Base-by-base conservation (phyloP, 2,329 filamentous ascomycete genomes). In the Hypoxylon sp. region DNA sequence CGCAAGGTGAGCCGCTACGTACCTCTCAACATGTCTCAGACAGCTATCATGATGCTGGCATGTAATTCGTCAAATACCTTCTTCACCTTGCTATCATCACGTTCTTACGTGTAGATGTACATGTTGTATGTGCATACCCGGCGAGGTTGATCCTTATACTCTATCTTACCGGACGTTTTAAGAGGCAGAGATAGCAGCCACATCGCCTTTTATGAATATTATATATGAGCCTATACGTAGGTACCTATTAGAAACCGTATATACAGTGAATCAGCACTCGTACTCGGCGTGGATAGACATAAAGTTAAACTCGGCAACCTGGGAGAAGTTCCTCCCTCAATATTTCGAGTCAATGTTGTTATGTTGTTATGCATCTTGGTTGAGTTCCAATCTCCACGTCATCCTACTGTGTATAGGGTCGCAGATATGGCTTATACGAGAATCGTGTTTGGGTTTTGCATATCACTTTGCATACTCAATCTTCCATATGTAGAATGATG, bases 41-140 rank as follows among this genome's bases (percentile, higher is more conserved):
- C 10, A 58, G 42, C n/a, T 35, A 19, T 50, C 10, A 24, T 22
- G 26, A 59, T 29, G 47, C 48, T 46, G 17, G 46, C 22, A 60
- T 59, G 55, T 60, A 55, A 70, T 70, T 70, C 65, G 68, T 57
- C 58, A 19, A 54, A 63, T 42, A 69, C 69, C 62, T 66, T 60
- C 53, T 47, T 58, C 54, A 52, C 29, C 48, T 52, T 19, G 5
- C 29, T 52, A 35, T 26, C 19, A 42, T 46, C 59, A 44, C 47
- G 50, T n/a, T 53, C 46, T 69, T 62, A 44, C 50, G 35, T 64
- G 55, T 46, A 58, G 55, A 52, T 11, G 46, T 55, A 59, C 44
- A 17, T 44, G 44, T 13, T 22, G 47, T 44, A 60, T 24, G 59
- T 39, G 55, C 59, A 47, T 51, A 10, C 52, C 42, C 51, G 50